Evolutionary conservation across 495 filamentous ascomycete species (phyloP), one percentile per base, ranked within the genome.

Genomic region (Achaetomiella virescens): DNA sequence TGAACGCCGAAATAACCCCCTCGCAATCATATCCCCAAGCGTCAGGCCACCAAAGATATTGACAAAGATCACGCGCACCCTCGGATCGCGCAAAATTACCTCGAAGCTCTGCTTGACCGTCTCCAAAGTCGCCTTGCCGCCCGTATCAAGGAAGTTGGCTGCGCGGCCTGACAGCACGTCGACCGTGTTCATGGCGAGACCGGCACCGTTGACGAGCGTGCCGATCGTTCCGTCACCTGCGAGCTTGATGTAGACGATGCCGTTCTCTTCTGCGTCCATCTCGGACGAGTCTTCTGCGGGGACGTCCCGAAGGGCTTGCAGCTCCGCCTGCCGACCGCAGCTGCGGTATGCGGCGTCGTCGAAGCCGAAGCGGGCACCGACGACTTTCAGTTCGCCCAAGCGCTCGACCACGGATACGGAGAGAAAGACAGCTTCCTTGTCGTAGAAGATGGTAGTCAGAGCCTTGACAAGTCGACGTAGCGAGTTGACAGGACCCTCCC

Each of bases 41-140:
- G 89, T 95, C 71, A 96, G 63, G 0, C 90, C 91, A 4, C 90
- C 91, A 65, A 96, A 96, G 58, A 95, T 92, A 62, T 96, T 96
- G 33, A 96, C 88, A 69, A 95, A 88, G 45, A 95, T 78, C 18
- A 75, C 74, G 54, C 83, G 83, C 7, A 95, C 88, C 10, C 90
- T 73, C 12, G 74, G 61, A 62, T 95, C 90, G 25, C 74, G 77
- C 57, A 89, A 72, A 17, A 96, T 82, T 9, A 88, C 72, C 46
- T 81, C 75, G 60, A 96, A 92, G 20, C 83, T 85, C 44, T 82
- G 76, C 70, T 87, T 85, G 37, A 96, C 87, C 0, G 89, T 95
- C 61, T 86, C 83, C n/a, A 80, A 81, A 2, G 91, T 95, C 1
- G 91, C 91, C 67, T 95, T 95, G 48, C 90, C 91, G 27, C 91